Conservation (phyloP, 2,329 filamentous ascomycete species). For the Hawksworthiomyces lignivorus region DNA sequence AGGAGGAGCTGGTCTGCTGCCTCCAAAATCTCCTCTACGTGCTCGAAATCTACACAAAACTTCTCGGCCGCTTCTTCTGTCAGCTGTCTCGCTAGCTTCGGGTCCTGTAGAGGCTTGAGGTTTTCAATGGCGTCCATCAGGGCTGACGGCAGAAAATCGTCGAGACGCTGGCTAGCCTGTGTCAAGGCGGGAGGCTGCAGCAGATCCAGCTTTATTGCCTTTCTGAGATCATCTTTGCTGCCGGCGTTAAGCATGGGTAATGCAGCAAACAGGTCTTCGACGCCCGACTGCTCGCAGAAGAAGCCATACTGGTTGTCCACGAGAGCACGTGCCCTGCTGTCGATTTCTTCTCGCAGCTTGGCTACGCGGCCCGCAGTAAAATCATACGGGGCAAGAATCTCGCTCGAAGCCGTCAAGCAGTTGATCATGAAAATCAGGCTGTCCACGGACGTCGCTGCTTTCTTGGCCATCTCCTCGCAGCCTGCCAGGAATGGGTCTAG, state of each 20-base stretch:
- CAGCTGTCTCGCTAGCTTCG: constrained; percentile 62
- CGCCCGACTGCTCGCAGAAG: constrained; percentile 66
- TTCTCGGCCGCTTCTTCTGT: constrained; percentile 74
- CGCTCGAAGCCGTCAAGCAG: constrained; percentile 54
- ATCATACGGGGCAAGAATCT: constrained; percentile 48
- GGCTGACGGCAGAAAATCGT: constrained; percentile 87
- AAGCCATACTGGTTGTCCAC: constrained; percentile 62
- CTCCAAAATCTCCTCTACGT: constrained; percentile 43
- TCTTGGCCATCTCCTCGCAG: constrained; percentile 61
- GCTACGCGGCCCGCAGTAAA: constrained; percentile 54
- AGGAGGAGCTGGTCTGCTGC: constrained; percentile 30
- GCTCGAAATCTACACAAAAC: constrained; percentile 80
- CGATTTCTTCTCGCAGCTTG: constrained; percentile 49
- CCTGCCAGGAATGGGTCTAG: constrained; percentile 78
- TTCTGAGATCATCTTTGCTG: constrained; percentile 40
- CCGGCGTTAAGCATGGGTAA: constrained; percentile 34
- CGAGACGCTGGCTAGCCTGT: constrained; percentile 65
- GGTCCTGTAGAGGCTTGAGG: constrained; percentile 64
- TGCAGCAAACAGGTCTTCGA: constrained; percentile 55
- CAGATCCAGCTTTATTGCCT: constrained; percentile 44
- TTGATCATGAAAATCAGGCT: constrained; percentile 67
- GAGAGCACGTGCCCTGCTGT: constrained; percentile 48
- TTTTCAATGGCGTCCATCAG: constrained; percentile 87
- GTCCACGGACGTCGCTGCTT: constrained; percentile 46
- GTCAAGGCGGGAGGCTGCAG: constrained; percentile 56